Base-by-base conservation (phyloP, 116 monocot species). In the Dioscorea cayenensis region DNA sequence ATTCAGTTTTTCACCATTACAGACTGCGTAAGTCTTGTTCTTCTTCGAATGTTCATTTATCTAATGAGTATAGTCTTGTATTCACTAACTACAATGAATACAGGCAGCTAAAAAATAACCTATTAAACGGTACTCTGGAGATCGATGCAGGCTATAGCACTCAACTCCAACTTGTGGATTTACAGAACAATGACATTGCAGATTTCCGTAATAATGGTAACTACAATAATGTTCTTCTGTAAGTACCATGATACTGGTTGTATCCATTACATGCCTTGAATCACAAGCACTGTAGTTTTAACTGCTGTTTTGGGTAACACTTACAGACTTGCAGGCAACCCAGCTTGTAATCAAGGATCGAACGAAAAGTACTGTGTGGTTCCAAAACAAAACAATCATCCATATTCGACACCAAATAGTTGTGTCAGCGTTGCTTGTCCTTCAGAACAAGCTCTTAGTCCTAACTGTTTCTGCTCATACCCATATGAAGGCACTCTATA, bases 21-120 rank as follows among this genome's bases (percentile, higher is more conserved):
- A 51, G 51, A 51, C 51, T 51, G 14, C 17, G 51, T 51, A 11
- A 11, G 51, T 51, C 2, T 51, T 11, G 11, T 4, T 51, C 2
- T 51, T 51, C 17, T 51, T 17, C 51, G 32, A 32, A 32, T 32
- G 43, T 43, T 43, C 43, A 43, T 55, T 55, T 55, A 11, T 55
- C 55, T 55, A 16, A 55, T 55, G 10, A 18, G 55, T 55, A 55
- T 55, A 55, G 5, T 55, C 55, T 55, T 7, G 7, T 21, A 62
- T 23, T 32, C 1, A 32, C 62, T 5, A 18, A 55, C 2, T 18
- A n/a, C 5, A 22, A 22, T 7, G 25, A 22, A 62, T 62, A 0
- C 86, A 92, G 88, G 71, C 79, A 68, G 58, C 79, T 92, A 16
- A 73, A 74, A 49, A 63, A 73, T 37, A 92, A 92, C 50, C 49